These are phyloP conservation scores for Macadamia integrifolia DNA, from an alignment of 164 flowering plant species.

Conservation along the genomic window DNA sequence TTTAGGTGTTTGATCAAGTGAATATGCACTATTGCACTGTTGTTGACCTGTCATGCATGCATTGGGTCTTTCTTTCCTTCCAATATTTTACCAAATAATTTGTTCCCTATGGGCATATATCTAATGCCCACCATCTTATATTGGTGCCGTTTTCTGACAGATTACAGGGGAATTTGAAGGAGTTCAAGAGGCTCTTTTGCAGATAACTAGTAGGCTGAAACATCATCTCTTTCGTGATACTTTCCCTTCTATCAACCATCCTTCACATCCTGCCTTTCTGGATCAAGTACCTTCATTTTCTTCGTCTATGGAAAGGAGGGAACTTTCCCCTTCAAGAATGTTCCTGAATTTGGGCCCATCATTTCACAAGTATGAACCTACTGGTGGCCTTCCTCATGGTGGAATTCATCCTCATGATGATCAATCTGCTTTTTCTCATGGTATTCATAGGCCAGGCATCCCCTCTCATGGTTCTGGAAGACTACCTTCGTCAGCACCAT, in stretches of 20 bases:
- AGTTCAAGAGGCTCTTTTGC: conserved; percentile 87
- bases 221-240: conserved; percentile 67
- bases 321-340: conserved; percentile 62
- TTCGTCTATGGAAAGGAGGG: conserved; percentile 64
- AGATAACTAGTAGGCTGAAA: conserved; percentile 67
- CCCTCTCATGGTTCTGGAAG: conserved; percentile 63
- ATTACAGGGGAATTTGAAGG: conserved; percentile 74
- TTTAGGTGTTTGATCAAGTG: too few relatives aligned
- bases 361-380: conserved; percentile 50
- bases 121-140: conserved; percentile 1
- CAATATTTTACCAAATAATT: background rate
- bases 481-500: conserved; percentile 42
- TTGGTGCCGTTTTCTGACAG: conserved; percentile 25
- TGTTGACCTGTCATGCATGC: too few relatives aligned
- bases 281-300: conserved; percentile 59
- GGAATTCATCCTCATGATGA: conserved; percentile 57
- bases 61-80: too few relatives aligned
- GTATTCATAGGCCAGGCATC: conserved; percentile 52
- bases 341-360: conserved; percentile 50
- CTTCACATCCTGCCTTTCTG: conserved; percentile 44
- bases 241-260: conserved; percentile 46
- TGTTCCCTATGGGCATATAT: background rate
- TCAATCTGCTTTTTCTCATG: conserved; percentile 51
- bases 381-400: conserved; percentile 44
- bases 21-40: too few relatives aligned